A percentile compares a stretch with the other conserved stretches of the same genome.
Evolutionary conservation across 73 alveolate species (phyloP).

Genomic region (Paramecium caudatum): DNA sequence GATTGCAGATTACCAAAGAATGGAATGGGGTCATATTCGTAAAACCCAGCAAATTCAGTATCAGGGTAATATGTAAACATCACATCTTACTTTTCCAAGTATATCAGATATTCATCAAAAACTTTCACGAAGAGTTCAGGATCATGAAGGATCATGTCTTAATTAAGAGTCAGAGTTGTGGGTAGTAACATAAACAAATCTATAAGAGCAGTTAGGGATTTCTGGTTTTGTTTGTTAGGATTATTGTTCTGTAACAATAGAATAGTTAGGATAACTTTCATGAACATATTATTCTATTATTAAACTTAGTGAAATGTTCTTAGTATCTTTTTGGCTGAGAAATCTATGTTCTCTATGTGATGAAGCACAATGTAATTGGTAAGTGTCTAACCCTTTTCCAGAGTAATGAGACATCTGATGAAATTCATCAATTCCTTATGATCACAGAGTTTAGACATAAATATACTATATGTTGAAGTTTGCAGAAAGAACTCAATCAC

Average conservation of each 20-base stretch:
- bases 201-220: neutral
- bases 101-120: constrained; percentile 38
- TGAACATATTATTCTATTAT: neutral
- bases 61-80: constrained; percentile 32
- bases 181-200: constrained; percentile 52
- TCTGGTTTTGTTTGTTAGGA: neutral
- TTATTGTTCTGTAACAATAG: neutral
- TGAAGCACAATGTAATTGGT: constrained; percentile 32
- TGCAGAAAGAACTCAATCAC: constrained; percentile 35
- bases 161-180: neutral
- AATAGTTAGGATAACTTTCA: constrained; percentile 37
- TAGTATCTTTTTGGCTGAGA: constrained; percentile 47
- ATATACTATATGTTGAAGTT: neutral
- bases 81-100: constrained; percentile 6
- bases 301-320: constrained; percentile 6
- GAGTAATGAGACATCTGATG: neutral
- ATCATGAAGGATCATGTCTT: constrained; percentile 31
- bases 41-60: constrained; percentile 57
- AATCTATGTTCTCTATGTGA: constrained; percentile 45
- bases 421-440: constrained; percentile 46
- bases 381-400: constrained; percentile 20
- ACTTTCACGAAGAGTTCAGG: constrained; percentile 43
- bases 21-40: constrained; percentile 22
- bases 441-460: constrained; percentile 10
- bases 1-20: neutral